A percentile compares a stretch with the other conserved stretches of the same genome.
phyloP scores from a whole-genome alignment of 2,329 filamentous ascomycete species.

The Rhinocladiella similis region DNA sequence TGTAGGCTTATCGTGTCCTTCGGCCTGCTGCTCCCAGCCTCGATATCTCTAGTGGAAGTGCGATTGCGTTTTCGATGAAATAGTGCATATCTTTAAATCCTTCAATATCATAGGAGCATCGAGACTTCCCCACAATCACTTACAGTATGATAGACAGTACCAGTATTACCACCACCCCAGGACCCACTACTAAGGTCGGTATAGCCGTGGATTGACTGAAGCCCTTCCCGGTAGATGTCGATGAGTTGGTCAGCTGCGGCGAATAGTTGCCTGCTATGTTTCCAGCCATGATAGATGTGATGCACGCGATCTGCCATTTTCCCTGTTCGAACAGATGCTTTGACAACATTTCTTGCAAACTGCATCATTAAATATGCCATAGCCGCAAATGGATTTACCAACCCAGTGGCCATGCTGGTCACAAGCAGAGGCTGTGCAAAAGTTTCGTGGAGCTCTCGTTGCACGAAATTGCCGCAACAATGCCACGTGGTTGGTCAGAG shows the following conservation, averaged over 20 bases:
- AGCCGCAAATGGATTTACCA: neutral
- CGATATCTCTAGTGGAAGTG: slow-evolving; percentile 2
- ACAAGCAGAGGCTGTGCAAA: slow-evolving; percentile 5
- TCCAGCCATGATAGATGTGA: neutral
- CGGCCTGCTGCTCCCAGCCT: neutral
- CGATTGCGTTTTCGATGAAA: slow-evolving; percentile 3
- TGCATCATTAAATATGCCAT: neutral
- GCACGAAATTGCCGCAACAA: no score
- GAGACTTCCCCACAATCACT: slow-evolving; percentile 1
- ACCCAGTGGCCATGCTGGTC: slow-evolving; percentile 2
- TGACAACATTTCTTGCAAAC: slow-evolving; percentile 4
- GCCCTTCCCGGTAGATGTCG: no score
- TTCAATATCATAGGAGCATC: slow-evolving; percentile 2
- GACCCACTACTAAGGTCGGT: neutral
- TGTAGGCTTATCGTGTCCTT: slow-evolving; percentile 1
- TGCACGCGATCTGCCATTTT: neutral
- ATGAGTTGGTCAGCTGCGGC: neutral
- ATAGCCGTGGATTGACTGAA: slow-evolving; percentile 3
- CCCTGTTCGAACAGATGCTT: slow-evolving; percentile 2
- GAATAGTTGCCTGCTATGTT: slow-evolving; percentile 4
- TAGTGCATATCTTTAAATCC: slow-evolving; percentile 1
- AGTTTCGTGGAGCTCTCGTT: no score
- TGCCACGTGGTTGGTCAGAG: no score
- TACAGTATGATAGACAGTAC: slow-evolving; percentile 4
- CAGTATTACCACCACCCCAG: slow-evolving; percentile 1